phyloP scores from a whole-genome alignment of 2,329 filamentous ascomycete genomes.

The Neonectria neomacrospora region DNA sequence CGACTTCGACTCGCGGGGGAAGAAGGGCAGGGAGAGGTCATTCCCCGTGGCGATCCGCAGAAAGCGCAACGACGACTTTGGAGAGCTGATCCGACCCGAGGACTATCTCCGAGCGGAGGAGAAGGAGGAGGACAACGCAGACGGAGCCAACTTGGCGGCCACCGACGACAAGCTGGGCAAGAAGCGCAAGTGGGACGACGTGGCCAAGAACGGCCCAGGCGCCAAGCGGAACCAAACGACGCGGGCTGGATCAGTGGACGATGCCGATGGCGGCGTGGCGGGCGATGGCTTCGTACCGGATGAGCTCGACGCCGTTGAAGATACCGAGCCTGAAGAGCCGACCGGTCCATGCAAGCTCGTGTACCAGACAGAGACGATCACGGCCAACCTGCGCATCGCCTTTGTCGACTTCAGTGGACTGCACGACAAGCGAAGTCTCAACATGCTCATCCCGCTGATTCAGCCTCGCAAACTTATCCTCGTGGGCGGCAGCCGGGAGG shows the following conservation, averaged over 20 bases:
- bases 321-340: constrained; percentile 62
- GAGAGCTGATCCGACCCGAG: constrained; percentile 91
- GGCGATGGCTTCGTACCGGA: constrained; percentile 58
- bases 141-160: constrained; percentile 52
- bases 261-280: constrained; percentile 52
- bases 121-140: constrained; percentile 78
- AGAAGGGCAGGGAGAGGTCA: constrained; percentile 91
- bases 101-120: constrained; percentile 95
- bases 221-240: constrained; percentile 68
- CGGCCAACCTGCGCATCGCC: constrained; percentile 79
- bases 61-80: constrained; percentile 88
- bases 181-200: constrained; percentile 93
- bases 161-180: constrained; percentile 78
- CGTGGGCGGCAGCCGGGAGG: constrained; percentile 81
- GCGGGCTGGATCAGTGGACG: constrained; percentile 57
- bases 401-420: constrained; percentile 93
- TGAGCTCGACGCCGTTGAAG: constrained; percentile 69
- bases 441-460: constrained; percentile 94
- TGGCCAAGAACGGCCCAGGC: constrained; percentile 49
- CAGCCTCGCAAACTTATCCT: constrained; percentile 94
- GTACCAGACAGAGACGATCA: constrained; percentile 70
- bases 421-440: constrained; percentile 91
- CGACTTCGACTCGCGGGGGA: constrained; percentile 91
- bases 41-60: constrained; percentile 87
- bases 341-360: constrained; percentile 80